Percentiles rank a stretch among this genome's conserved stretches.
Conservation (phyloP, 371 early-diverging fungal species). For the Rhizopus sp. region DNA sequence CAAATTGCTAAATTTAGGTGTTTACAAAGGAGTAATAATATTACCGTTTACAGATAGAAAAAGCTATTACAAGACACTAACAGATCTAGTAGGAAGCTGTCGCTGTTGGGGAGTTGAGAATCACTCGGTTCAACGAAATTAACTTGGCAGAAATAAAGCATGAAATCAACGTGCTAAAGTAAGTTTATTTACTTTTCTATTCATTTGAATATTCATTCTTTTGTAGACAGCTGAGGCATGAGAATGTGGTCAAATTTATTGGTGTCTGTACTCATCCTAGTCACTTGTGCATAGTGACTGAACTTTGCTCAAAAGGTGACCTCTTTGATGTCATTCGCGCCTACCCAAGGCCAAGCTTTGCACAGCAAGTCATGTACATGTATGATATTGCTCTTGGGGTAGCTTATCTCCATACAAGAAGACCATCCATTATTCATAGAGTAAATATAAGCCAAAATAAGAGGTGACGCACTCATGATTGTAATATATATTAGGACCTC, state of each 20-base stretch:
- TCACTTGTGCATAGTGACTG: constrained; percentile 75
- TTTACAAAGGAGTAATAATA: background rate
- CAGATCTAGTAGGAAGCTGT: constrained; percentile 55
- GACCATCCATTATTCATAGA: constrained; percentile 50
- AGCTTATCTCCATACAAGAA: constrained; percentile 64
- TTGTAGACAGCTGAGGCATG: constrained; percentile 71
- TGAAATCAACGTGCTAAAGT: constrained; percentile 79
- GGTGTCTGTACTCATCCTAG: constrained; percentile 71
- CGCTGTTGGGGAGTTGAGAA: constrained; percentile 73
- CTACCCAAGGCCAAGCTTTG: constrained; percentile 64
- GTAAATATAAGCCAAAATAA: constrained; percentile 16
- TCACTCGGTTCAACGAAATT: constrained; percentile 63
- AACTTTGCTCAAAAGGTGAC: constrained; percentile 78
- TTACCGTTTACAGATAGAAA: too few species aligned
- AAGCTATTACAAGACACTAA: too few species aligned
- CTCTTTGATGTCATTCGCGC: constrained; percentile 76
- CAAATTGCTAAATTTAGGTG: background rate
- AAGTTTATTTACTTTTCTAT: constrained; percentile 11
- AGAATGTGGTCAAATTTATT: constrained; percentile 76
- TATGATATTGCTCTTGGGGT: constrained; percentile 82
- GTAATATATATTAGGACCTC: constrained; percentile 53
- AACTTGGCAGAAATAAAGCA: constrained; percentile 76
- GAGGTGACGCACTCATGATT: background rate
- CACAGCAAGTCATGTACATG: constrained; percentile 77
- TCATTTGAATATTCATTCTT: background rate